These are phyloP conservation scores for Pichia rugopelliculosa DNA, from an alignment of 805 yeast genomes.

Conservation along the genomic window DNA sequence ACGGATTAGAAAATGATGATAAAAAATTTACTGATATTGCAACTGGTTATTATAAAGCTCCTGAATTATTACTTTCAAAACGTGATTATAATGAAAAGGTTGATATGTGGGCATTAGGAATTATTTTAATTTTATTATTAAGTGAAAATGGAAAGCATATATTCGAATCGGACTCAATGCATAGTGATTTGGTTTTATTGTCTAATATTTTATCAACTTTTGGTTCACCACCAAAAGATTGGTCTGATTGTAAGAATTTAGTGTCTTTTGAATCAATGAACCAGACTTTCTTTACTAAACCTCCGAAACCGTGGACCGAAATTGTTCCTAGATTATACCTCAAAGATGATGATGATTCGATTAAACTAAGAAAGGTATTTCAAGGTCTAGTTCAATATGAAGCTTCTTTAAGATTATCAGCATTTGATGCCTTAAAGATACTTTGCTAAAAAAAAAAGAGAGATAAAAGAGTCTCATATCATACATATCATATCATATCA, in stretches of 20 bases:
- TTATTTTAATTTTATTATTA: conserved; percentile 49
- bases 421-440: conserved; percentile 19
- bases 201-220: conserved; percentile 45
- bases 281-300: conserved; percentile 19
- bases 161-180: conserved; percentile 32
- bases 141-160: conserved; percentile 32
- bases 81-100: conserved; percentile 44
- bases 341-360: conserved; percentile 4
- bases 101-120: conserved; percentile 70
- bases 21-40: conserved; percentile 50
- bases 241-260: conserved; percentile 39
- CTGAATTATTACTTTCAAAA: conserved; percentile 63
- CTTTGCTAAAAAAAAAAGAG: conserved; percentile 1
- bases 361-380: conserved; percentile 26
- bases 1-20: conserved; percentile 51
- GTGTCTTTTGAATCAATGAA: conserved; percentile 30
- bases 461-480: neutral
- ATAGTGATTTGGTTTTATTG: conserved; percentile 54
- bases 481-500: neutral
- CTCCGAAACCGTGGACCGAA: conserved; percentile 16
- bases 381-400: conserved; percentile 38
- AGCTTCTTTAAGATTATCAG: conserved; percentile 27
- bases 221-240: conserved; percentile 53
- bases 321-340: conserved; percentile 30
- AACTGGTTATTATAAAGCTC: conserved; percentile 64